phyloP scores from a whole-genome alignment of 108 stramenopile genomes.

The Pseudonitzschia pungens region DNA sequence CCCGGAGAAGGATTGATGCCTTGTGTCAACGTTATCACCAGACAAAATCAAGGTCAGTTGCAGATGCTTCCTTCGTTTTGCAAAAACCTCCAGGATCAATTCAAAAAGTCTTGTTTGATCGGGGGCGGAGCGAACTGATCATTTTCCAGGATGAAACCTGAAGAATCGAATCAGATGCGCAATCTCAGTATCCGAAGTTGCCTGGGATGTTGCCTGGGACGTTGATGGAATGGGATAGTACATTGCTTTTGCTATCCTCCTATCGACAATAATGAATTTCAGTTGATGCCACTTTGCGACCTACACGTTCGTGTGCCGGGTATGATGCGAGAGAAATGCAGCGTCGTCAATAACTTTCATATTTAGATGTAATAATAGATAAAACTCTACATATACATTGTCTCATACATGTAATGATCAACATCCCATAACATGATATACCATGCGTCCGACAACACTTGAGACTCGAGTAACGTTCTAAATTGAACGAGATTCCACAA shows the following conservation, averaged over 20 bases:
- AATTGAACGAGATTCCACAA: no score
- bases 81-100: not conserved
- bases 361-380: not conserved
- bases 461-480: no score
- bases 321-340: not conserved
- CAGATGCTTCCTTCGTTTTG: not conserved
- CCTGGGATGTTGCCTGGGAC: not conserved
- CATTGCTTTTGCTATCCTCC: not conserved
- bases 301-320: not conserved
- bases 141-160: not conserved
- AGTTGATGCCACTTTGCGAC: not conserved
- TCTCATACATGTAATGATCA: no score
- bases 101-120: slow-evolving; percentile 1
- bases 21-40: not conserved
- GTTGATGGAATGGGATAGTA: not conserved
- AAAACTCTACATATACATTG: no score
- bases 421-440: no score
- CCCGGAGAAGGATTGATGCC: slow-evolving; percentile 3
- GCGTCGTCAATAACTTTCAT: not conserved
- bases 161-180: slow-evolving; percentile 4
- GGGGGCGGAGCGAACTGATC: not conserved
- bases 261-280: not conserved
- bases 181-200: not conserved
- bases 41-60: not conserved
- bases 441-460: no score